Conservation (phyloP, 202 grass and related monocot species). For the Bolboschoenoplectus hybrid region DNA sequence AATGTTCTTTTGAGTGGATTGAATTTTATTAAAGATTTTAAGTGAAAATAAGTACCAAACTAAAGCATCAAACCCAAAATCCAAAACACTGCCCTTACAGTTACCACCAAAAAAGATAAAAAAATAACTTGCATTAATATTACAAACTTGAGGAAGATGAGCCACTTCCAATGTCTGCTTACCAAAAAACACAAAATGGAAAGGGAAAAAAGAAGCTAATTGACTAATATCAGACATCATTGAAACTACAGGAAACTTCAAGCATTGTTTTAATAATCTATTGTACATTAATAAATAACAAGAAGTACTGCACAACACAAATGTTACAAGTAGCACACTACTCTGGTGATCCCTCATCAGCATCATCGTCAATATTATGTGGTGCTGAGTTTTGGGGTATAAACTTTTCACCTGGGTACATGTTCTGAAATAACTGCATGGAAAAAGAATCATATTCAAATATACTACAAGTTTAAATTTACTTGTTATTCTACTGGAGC, state of each 20-base stretch:
- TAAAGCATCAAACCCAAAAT: neutral
- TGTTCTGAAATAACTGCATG: conserved; percentile 62
- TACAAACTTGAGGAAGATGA: neutral
- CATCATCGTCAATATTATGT: conserved; percentile 51
- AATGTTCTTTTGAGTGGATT: neutral
- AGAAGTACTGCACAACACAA: neutral
- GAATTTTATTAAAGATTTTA: conserved; percentile 7
- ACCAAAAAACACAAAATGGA: neutral
- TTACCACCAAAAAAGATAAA: neutral
- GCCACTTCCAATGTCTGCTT: neutral
- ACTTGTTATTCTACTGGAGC: neutral
- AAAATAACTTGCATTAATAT: neutral
- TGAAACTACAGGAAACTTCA: no score
- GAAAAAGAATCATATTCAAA: conserved; percentile 38
- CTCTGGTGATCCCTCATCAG: conserved; percentile 34
- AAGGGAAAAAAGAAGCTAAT: neutral
- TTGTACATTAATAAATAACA: neutral
- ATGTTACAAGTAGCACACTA: conserved; percentile 2
- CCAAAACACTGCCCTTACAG: neutral
- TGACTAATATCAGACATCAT: neutral
- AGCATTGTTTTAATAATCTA: no score
- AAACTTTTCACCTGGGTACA: conserved; percentile 68
- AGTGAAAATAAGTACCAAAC: neutral
- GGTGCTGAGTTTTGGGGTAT: conserved; percentile 57
- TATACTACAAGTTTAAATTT: conserved; percentile 24